phyloP scores from a whole-genome alignment of 805 yeast genomes.

The Yarrowia yakushimensis region DNA sequence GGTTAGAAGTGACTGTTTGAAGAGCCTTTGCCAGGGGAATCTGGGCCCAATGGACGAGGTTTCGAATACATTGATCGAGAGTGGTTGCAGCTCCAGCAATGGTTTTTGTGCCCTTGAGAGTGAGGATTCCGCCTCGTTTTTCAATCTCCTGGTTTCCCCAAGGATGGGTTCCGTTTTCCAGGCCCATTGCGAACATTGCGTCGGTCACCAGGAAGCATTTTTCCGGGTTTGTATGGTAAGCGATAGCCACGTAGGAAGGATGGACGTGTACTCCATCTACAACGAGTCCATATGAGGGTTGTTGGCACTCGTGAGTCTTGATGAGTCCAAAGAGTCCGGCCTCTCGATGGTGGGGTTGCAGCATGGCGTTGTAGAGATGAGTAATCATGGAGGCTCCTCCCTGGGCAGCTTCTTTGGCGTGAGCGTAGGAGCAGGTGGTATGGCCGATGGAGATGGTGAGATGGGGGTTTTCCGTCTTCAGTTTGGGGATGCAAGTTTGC shows the following conservation, averaged over 20 bases:
- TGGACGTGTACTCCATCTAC: slow-evolving; percentile 61
- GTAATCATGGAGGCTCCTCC: slow-evolving; percentile 60
- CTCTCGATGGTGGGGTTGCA: slow-evolving; percentile 55
- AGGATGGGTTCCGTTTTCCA: slow-evolving; percentile 53
- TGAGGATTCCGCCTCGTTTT: slow-evolving; percentile 47
- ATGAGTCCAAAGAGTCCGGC: slow-evolving; percentile 53
- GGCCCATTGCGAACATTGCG: slow-evolving; percentile 56
- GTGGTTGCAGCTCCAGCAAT: slow-evolving; percentile 63
- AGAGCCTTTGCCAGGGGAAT: slow-evolving; percentile 51
- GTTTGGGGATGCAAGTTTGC: slow-evolving; percentile 43
- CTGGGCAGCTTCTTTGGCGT: slow-evolving; percentile 44
- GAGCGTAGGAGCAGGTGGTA: slow-evolving; percentile 41
- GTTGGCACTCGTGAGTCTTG: slow-evolving; percentile 17
- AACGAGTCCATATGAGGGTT: slow-evolving; percentile 53
- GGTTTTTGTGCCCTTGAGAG: slow-evolving; percentile 52
- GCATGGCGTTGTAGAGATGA: slow-evolving; percentile 62
- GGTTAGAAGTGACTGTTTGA: slow-evolving; percentile 52
- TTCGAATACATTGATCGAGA: slow-evolving; percentile 49
- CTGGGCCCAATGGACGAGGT: slow-evolving; percentile 50
- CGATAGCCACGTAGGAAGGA: slow-evolving; percentile 49
- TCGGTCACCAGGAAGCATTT: slow-evolving; percentile 56
- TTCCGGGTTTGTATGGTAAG: slow-evolving; percentile 51
- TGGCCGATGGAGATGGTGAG: slow-evolving; percentile 49
- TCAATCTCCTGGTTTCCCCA: slow-evolving; percentile 50
- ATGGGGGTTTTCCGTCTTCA: slow-evolving; percentile 35